Base-by-base conservation (phyloP, 169 alveolate species). In the Eimeria praecox region DNA sequence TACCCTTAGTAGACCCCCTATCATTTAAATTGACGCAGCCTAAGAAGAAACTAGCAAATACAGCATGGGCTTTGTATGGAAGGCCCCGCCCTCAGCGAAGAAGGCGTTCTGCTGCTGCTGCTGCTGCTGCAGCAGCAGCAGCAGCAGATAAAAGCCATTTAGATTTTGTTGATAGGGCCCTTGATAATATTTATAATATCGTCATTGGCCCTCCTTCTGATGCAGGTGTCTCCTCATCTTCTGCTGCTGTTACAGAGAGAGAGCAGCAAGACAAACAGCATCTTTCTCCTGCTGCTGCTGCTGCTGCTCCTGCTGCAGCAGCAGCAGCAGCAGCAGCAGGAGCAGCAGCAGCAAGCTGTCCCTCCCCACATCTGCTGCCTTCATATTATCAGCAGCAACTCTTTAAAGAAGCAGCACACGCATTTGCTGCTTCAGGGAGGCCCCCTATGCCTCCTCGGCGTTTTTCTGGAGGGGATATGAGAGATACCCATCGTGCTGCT, bases 61-160 rank as follows among this genome's bases (percentile, higher is more conserved):
- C 90, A 2, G 90, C 77, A 44, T 92, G 95, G 95, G 95, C 95
- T 9, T 42, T 62, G 78, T 92, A 92, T 69, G 95, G 95, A 40
- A 69, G 95, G 59, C 95, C 95, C 9, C 80, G 90, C 59, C 95
- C 95, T 18, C 73, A 88, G n/a, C 38, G 66, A 44, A 38, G 94
- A 33, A 52, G 42, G 56, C 86, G 46, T 16, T n/a, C 20, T n/a
- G n/a, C n/a, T n/a, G n/a, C n/a, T n/a, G n/a, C n/a, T n/a, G n/a
- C n/a, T n/a, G n/a, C n/a, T n/a, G n/a, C n/a, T n/a, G 62, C 73
- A 42, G 33, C 54, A 62, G n/a, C n/a, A n/a, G n/a, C n/a, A n/a
- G n/a, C n/a, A n/a, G n/a, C n/a, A n/a, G n/a, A n/a, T n/a, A n/a
- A n/a, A n/a, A n/a, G n/a, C n/a, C n/a, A n/a, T 30, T 18, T 62